phyloP scores from a whole-genome alignment of 106 monocot genomes.

The Dendrobium catenatum region DNA sequence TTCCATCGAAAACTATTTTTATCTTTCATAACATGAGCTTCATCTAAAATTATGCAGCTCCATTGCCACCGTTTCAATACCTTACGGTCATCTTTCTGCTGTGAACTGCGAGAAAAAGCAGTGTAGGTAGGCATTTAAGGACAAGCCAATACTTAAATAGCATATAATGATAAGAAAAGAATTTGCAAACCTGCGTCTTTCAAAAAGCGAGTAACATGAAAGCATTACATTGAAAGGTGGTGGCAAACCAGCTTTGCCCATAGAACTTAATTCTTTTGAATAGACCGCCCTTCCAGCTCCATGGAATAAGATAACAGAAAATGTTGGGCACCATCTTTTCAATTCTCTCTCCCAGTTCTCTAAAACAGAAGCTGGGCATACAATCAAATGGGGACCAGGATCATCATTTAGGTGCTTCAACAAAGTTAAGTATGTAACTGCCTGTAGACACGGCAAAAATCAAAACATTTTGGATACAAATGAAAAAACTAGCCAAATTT shows the following conservation, averaged over 20 bases:
- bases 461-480: background rate
- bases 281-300: conserved; percentile 71
- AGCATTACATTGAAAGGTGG: conserved; percentile 94
- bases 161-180: background rate
- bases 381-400: conserved; percentile 92
- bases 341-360: conserved; percentile 99
- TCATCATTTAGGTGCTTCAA: conserved; percentile 79
- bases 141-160: background rate
- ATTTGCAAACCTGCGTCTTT: conserved; percentile 60
- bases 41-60: conserved; percentile 95
- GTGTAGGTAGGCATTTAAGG: background rate
- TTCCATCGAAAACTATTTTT: conserved; percentile 92
- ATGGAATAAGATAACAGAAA: conserved; percentile 91
- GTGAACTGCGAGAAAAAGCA: conserved; percentile 42
- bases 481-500: background rate
- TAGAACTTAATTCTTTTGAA: conserved; percentile 76
- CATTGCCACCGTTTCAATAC: conserved; percentile 73
- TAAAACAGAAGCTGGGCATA: conserved; percentile 92
- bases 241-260: conserved; percentile 73
- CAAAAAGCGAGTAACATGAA: conserved; percentile 84
- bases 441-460: conserved; percentile 36
- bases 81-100: conserved; percentile 92
- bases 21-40: conserved; percentile 98
- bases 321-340: conserved; percentile 84
- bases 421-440: conserved; percentile 83